phyloP scores from a whole-genome alignment of 2,329 filamentous ascomycete species.

The Aspergillus unguis region DNA sequence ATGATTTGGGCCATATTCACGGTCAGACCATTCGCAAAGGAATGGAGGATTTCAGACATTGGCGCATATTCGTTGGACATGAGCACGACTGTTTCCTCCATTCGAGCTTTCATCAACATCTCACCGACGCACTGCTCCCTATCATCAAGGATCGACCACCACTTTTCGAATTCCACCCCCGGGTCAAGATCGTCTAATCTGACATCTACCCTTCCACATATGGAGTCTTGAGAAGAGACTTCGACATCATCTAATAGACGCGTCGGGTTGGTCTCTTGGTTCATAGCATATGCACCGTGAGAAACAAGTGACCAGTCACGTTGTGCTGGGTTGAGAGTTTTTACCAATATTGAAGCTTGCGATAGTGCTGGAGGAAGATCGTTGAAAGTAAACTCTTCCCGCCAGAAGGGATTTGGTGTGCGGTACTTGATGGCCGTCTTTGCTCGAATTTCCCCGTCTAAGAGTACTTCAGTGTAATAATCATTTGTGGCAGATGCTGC shows the following conservation, averaged over 20 bases:
- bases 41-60: conserved; percentile 77
- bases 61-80: conserved; percentile 80
- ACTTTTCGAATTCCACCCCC: conserved; percentile 77
- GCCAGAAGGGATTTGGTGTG: conserved; percentile 48
- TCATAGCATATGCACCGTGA: conserved; percentile 43
- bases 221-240: conserved; percentile 46
- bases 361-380: conserved; percentile 49
- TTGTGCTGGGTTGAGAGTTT: conserved; percentile 46
- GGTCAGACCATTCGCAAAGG: conserved; percentile 79
- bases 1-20: conserved; percentile 77
- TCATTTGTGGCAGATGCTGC: conserved; percentile 34
- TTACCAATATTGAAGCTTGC: conserved; percentile 45
- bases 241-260: conserved; percentile 46
- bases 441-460: conserved; percentile 49
- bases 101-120: conserved; percentile 75
- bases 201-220: conserved; percentile 67
- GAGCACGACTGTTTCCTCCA: conserved; percentile 87
- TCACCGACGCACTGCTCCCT: conserved; percentile 74
- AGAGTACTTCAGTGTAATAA: conserved; percentile 48
- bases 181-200: conserved; percentile 73
- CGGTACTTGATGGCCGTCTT: conserved; percentile 48
- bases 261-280: conserved; percentile 39
- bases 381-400: conserved; percentile 47
- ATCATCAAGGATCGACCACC: conserved; percentile 78
- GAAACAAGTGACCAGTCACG: conserved; percentile 50